A percentile compares a stretch with the other conserved stretches of the same genome.
These are phyloP conservation scores for Pseudogymnoascus sp. DNA, from an alignment of 2,329 filamentous ascomycete genomes.

Conservation along the genomic window DNA sequence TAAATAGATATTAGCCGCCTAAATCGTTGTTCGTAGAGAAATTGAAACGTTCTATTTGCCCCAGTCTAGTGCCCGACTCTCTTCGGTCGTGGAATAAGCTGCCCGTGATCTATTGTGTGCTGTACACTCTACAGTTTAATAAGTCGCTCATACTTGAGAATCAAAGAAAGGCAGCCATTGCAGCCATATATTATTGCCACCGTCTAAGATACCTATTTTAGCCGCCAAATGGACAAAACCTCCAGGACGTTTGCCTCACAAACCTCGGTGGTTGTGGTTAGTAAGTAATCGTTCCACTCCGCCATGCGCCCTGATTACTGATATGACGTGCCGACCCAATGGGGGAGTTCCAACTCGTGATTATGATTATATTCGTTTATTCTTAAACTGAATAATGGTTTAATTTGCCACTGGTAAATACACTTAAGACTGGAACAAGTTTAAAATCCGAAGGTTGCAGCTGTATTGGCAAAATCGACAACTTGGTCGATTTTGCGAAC, in stretches of 20 bases:
- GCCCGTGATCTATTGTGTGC: background rate
- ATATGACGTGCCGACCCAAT: background rate
- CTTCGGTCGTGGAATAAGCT: background rate
- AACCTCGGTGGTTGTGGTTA: background rate
- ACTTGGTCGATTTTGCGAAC: background rate
- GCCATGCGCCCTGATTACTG: background rate
- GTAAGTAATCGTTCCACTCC: background rate
- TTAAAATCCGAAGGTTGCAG: background rate
- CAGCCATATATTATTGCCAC: background rate
- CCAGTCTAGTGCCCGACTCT: background rate
- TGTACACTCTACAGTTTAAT: background rate
- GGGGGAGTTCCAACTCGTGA: background rate
- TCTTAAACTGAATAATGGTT: background rate
- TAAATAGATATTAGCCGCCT: background rate
- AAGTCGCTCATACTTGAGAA: background rate
- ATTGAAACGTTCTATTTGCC: background rate
- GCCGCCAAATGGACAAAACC: background rate
- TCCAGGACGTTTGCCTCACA: background rate
- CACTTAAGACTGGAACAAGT: background rate
- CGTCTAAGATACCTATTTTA: background rate
- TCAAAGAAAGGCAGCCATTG: background rate
- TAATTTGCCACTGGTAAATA: background rate
- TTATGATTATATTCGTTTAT: background rate
- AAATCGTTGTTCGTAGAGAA: background rate
- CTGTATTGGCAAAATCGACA: background rate